phyloP scores from a whole-genome alignment of 2,329 filamentous ascomycete species.

The Colletotrichum spinosum region DNA sequence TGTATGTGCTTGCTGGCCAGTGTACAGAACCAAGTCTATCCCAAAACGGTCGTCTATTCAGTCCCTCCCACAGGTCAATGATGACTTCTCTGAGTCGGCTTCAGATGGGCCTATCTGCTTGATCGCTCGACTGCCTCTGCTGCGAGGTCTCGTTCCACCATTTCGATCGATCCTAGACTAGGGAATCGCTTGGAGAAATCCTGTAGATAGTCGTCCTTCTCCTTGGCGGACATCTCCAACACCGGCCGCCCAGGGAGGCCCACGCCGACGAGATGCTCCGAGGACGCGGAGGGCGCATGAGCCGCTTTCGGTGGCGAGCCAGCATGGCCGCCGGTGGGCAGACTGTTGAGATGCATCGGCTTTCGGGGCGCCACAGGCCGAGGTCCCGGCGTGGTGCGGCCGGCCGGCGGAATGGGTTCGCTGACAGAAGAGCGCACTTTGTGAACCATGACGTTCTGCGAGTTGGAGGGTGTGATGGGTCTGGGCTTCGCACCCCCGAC shows the following conservation, averaged over 20 bases:
- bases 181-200: constrained; percentile 89
- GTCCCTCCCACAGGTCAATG: not conserved
- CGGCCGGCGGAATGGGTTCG: constrained; percentile 39
- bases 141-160: constrained; percentile 78
- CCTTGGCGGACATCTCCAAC: constrained; percentile 66
- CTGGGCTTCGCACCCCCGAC: constrained; percentile 49
- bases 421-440: constrained; percentile 38
- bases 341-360: constrained; percentile 69
- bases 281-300: constrained; percentile 38
- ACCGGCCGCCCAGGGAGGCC: constrained; percentile 61
- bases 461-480: constrained; percentile 42
- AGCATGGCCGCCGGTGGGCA: constrained; percentile 57
- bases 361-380: constrained; percentile 71
- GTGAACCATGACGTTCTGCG: constrained; percentile 36
- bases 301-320: constrained; percentile 59
- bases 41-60: not conserved
- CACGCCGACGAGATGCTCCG: constrained; percentile 56
- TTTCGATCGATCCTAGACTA: constrained; percentile 85
- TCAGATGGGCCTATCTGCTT: constrained; percentile 6
- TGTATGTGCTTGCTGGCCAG: constrained; percentile 27
- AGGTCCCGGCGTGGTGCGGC: constrained; percentile 39
- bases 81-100: not conserved
- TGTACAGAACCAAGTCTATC: constrained; percentile 26
- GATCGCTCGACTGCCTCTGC: constrained; percentile 47
- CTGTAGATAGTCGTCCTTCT: constrained; percentile 74